phyloP scores from a whole-genome alignment of 2,329 filamentous ascomycete genomes.

The Cladosporium austrohemisphaericum region DNA sequence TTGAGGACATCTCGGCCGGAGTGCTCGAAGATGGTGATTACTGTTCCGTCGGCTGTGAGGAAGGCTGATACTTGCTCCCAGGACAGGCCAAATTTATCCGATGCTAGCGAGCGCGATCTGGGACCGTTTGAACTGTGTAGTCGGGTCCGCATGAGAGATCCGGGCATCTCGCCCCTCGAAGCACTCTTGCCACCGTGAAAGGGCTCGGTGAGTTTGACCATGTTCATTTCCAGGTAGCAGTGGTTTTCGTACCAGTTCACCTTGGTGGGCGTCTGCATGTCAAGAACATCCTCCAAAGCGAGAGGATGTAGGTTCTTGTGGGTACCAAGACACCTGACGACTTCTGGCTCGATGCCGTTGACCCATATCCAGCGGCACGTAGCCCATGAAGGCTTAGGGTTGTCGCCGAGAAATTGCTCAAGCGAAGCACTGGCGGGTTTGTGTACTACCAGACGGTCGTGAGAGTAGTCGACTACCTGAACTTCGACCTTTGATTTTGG shows the following conservation, averaged over 20 bases:
- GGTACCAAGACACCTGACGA: conserved; percentile 73
- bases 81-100: conserved; percentile 46
- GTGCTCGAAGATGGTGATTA: conserved; percentile 88
- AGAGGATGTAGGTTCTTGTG: conserved; percentile 75
- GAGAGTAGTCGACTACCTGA: conserved; percentile 79
- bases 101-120: conserved; percentile 16
- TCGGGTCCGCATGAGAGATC: background rate
- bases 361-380: conserved; percentile 89
- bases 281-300: conserved; percentile 84
- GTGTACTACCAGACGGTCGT: conserved; percentile 56
- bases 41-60: conserved; percentile 77
- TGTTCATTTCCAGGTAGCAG: conserved; percentile 40
- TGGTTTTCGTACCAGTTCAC: conserved; percentile 76
- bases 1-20: conserved; percentile 64
- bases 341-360: conserved; percentile 87
- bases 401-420: conserved; percentile 59
- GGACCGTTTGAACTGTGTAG: background rate
- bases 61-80: conserved; percentile 92
- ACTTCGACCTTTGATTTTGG: conserved; percentile 59
- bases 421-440: conserved; percentile 69
- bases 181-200: background rate
- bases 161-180: background rate
- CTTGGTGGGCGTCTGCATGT: conserved; percentile 78
- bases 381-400: conserved; percentile 65
- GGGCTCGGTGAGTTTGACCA: conserved; percentile 38